phyloP scores from a whole-genome alignment of 129 eudicot genomes.

The Pulicaria dysenterica region DNA sequence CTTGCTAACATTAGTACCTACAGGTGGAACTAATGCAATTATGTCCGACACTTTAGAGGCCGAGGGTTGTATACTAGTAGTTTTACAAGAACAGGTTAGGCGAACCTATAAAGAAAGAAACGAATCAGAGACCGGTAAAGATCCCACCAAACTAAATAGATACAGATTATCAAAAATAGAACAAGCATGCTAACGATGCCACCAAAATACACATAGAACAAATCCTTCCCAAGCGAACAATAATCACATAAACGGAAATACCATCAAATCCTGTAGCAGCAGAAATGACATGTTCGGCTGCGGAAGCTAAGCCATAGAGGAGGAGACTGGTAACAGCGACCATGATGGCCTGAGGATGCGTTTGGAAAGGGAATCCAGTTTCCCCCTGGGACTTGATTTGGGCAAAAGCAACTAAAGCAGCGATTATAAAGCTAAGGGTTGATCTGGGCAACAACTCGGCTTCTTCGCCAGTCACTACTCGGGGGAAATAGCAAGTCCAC shows the following conservation, averaged over 20 bases:
- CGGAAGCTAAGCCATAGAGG: too few species aligned
- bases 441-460: too few species aligned
- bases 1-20: neutral
- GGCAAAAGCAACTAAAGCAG: too few species aligned
- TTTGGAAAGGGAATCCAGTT: too few species aligned
- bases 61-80: neutral
- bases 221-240: conserved; percentile 14
- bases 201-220: conserved; percentile 14
- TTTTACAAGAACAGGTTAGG: neutral
- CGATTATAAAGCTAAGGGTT: too few species aligned
- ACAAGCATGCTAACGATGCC: conserved; percentile 10
- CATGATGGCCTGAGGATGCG: too few species aligned
- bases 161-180: neutral
- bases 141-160: neutral
- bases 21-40: neutral
- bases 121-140: too few species aligned
- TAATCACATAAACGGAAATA: neutral
- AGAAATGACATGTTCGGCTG: too few species aligned
- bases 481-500: neutral
- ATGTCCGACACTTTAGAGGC: neutral
- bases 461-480: neutral
- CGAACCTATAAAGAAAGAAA: too few species aligned
- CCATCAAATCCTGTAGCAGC: neutral
- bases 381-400: too few species aligned
- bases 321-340: too few species aligned